phyloP scores from a whole-genome alignment of 805 yeast species.

The Grigorovia humatica region DNA sequence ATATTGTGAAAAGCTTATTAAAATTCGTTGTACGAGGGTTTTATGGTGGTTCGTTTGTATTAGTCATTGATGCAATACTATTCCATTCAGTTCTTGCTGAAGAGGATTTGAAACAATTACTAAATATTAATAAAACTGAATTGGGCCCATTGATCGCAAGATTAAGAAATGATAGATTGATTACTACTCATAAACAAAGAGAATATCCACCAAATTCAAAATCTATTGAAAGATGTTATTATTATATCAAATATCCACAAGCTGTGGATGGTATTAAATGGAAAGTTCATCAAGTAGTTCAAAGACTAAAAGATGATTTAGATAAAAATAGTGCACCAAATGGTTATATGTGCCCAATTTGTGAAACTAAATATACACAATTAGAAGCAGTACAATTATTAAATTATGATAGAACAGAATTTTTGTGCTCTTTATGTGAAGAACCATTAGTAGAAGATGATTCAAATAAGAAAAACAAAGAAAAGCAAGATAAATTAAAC shows the following conservation, averaged over 20 bases:
- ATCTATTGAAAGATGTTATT: conserved; percentile 66
- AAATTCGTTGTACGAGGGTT: conserved; percentile 80
- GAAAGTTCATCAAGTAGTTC: conserved; percentile 85
- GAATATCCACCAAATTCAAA: conserved; percentile 57
- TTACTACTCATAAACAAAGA: conserved; percentile 62
- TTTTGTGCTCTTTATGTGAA: conserved; percentile 78
- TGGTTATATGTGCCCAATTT: conserved; percentile 84
- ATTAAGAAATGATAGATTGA: conserved; percentile 72
- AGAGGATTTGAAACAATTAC: conserved; percentile 73
- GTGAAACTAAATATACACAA: conserved; percentile 72
- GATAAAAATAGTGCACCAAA: conserved; percentile 82
- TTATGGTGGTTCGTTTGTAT: conserved; percentile 72
- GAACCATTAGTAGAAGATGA: conserved; percentile 77
- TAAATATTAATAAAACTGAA: conserved; percentile 81
- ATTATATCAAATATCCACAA: conserved; percentile 80
- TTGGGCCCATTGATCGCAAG: conserved; percentile 72
- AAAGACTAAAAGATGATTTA: conserved; percentile 67
- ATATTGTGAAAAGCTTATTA: conserved; percentile 38
- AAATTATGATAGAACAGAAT: conserved; percentile 70
- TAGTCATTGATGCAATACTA: conserved; percentile 77
- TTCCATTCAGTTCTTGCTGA: conserved; percentile 86
- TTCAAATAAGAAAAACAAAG: conserved; percentile 67
- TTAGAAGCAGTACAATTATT: conserved; percentile 77
- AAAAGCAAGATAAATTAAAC: conserved; percentile 73
- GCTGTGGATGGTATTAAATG: conserved; percentile 94